These are phyloP conservation scores for Annulohypoxylon bovei DNA, from an alignment of 495 filamentous ascomycete genomes.

Conservation along the genomic window DNA sequence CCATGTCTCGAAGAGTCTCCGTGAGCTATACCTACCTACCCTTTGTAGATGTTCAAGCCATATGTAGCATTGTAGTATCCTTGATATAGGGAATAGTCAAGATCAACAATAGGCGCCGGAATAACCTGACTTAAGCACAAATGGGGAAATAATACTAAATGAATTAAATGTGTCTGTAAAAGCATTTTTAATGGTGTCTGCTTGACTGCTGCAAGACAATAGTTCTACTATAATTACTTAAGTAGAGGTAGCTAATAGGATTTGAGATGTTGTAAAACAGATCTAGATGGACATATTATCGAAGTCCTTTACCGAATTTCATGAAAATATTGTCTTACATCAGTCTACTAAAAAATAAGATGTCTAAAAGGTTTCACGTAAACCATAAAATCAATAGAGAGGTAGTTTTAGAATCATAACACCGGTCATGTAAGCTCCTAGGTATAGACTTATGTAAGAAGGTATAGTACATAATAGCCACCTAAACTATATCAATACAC, in stretches of 20 bases:
- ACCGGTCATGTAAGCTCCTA: too few species aligned
- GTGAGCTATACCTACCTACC: constrained; percentile 32
- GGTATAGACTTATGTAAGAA: not conserved
- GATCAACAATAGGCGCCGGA: constrained; percentile 43
- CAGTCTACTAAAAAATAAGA: not conserved
- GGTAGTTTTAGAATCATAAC: not conserved
- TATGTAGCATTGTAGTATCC: constrained; percentile 42
- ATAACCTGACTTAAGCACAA: constrained; percentile 4
- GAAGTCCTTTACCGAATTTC: not conserved
- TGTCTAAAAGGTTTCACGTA: not conserved
- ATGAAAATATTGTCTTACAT: not conserved
- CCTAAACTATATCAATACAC: too few species aligned
- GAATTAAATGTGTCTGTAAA: not conserved
- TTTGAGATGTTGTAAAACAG: not conserved
- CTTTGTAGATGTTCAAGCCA: constrained; percentile 42
- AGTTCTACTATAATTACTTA: not conserved
- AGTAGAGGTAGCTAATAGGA: not conserved
- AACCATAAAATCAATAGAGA: not conserved
- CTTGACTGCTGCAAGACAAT: not conserved
- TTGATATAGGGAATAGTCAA: constrained; percentile 46
- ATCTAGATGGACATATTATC: not conserved
- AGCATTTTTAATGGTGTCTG: constrained; percentile 8
- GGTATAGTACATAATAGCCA: too few species aligned
- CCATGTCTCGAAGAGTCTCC: too few species aligned
- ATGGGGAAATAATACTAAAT: not conserved